Evolutionary conservation across 495 filamentous ascomycete species (phyloP), one percentile per base, ranked within the genome.

Genomic region (Lophiostoma macrostomum): DNA sequence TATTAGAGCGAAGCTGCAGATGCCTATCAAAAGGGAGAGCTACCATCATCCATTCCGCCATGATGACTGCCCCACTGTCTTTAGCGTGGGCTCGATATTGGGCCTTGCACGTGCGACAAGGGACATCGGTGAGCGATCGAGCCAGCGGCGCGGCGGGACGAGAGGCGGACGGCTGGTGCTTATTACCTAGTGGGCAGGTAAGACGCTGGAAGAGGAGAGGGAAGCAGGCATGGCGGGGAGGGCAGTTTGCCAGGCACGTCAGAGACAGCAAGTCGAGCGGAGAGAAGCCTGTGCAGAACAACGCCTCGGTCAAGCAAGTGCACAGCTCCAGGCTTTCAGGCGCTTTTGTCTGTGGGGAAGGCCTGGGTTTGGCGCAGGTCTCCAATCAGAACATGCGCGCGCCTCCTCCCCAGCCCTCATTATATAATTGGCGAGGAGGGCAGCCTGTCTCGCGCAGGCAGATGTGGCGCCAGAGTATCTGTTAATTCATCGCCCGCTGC

Each of bases 21-120:
- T 48, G 16, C 50, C 27, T 39, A 30, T 48, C 30, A 24, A 40
- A 24, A 42, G 20, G 20, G 27, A 46, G 48, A 50, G 60, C 8
- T 22, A 63, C 60, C 60, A 63, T 58, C 44, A 58, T 54, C 60
- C 60, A 63, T 47, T 63, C 60, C 20, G 60, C 60, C 60, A 63
- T 62, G 22, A 27, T 50, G 18, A 20, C 50, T 50, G 50, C 53
- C 60, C 60, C 54, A 58, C 54, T 55, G 53, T 50, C 47, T 43
- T 35, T 63, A 63, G 60, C 60, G 60, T 53, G 50, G 18, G 41
- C 32, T 50, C 53, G 53, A 62, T 53, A 58, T 62, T 63, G 24
- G 38, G 18, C 54, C 59, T 53, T 57, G 54, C 60, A 63, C 60
- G 60, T 54, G 50, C 39, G 31, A 35, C 37, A 36, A n/a, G 50